Evolutionary conservation across 78 protist genomes (phyloP), one percentile per base, ranked within the genome.

Genomic region (Bodo saltans): DNA sequence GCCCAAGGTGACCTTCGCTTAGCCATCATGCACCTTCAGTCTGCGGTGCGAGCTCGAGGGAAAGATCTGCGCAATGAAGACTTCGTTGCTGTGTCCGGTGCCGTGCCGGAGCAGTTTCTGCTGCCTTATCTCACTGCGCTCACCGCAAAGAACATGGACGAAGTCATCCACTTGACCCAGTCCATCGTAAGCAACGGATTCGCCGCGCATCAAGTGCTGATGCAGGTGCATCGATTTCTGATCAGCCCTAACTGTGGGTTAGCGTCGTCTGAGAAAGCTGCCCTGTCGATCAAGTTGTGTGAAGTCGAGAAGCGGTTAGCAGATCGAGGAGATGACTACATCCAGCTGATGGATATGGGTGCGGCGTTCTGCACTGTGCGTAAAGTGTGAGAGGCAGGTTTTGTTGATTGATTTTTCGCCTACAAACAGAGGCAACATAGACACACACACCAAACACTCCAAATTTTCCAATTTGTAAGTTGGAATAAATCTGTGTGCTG

Each of bases 1-100:
- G 72, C 93, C 37, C 92, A 74, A 29, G 99, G 99, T 21, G 99
- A 97, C 87, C 68, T 97, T 88, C 90, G 99, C 28, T 52, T 74
- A 37, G 97, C 96, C 38, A 85, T 96, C 74, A 94, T 90, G 23
- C 76, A 84, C 39, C 84, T 96, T 0, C 98, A 96, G 86, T 82
- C 92, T 0, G 93, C 92, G 0, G 11, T 12, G 40, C 78, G 40
- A 76, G 70, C 74, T 27, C 53, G 53, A 39, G 76, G 78, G 30
- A 33, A 32, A 2, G 70, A 42, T 12, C 4, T 92, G 2, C 67
- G 72, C 0, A 32, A 76, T 21, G 79, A 42, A n/a, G 35, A 8
- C 25, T 69, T 94, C 33, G 42, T 38, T 35, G 74, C 87, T 47
- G 47, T 90, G 1, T 79, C 95, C 26, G 95, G 94, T n/a, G 90